Conservation (phyloP, 768 basidiomycete genomes). For the Tephrocybe rancida region DNA sequence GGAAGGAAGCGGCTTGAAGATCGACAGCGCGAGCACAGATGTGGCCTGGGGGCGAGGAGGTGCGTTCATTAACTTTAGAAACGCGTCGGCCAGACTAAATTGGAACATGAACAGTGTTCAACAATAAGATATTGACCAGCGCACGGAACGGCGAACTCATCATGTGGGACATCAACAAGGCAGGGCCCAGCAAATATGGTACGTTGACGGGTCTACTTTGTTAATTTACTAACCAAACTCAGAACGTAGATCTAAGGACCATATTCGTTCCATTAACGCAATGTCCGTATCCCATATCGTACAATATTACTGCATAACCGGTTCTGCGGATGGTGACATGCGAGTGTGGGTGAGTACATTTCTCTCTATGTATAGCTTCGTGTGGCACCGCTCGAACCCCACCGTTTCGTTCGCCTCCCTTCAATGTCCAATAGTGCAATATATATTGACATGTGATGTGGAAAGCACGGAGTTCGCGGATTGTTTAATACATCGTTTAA, state of each 20-base stretch:
- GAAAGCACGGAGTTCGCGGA: no score
- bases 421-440: no score
- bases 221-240: background rate
- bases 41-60: slow-evolving; percentile 79
- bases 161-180: slow-evolving; percentile 79
- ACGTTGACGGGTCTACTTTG: slow-evolving; percentile 18
- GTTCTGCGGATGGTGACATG: slow-evolving; percentile 79
- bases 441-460: no score
- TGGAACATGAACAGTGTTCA: slow-evolving; percentile 49
- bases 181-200: slow-evolving; percentile 74
- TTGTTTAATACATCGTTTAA: no score
- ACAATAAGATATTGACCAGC: slow-evolving; percentile 78
- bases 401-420: no score
- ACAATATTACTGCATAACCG: slow-evolving; percentile 75
- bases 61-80: slow-evolving; percentile 30
- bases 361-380: background rate
- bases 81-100: slow-evolving; percentile 2
- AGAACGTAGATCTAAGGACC: slow-evolving; percentile 72
- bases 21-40: slow-evolving; percentile 77
- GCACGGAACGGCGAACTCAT: slow-evolving; percentile 82
- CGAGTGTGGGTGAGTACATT: slow-evolving; percentile 69
- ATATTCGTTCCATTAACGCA: slow-evolving; percentile 71
- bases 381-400: background rate
- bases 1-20: slow-evolving; percentile 77
- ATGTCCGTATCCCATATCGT: slow-evolving; percentile 69